Percentiles rank a stretch among this genome's conserved stretches.
phyloP scores from a whole-genome alignment of 1,284 basidiomycete species.

The Vanrija sp. region DNA sequence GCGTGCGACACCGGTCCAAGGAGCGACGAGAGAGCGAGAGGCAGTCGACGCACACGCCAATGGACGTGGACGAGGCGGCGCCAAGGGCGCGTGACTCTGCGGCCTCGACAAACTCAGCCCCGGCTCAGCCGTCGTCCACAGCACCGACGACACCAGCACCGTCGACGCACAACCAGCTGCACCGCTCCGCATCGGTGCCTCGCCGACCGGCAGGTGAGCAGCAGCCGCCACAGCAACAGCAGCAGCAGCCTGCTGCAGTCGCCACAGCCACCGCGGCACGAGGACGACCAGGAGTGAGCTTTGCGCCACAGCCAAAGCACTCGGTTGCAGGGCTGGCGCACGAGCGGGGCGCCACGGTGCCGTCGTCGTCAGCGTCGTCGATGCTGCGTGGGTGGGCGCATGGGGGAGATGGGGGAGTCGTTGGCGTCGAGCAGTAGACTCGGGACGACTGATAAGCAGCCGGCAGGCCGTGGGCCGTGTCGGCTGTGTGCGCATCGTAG shows the following conservation, averaged over 20 bases:
- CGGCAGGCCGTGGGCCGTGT: too few relatives aligned
- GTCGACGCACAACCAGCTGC: background rate
- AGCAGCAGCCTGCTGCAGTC: background rate
- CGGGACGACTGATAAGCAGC: too few relatives aligned
- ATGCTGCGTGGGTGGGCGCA: background rate
- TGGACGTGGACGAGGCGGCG: background rate
- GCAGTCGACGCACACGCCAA: background rate
- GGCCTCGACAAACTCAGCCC: background rate
- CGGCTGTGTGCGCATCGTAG: too few relatives aligned
- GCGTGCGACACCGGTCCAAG: background rate
- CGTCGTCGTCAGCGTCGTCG: background rate
- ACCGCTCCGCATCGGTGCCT: background rate
- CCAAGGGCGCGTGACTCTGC: background rate
- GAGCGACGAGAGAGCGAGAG: background rate
- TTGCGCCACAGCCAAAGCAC: background rate
- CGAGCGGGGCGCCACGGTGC: background rate
- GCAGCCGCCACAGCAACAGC: background rate
- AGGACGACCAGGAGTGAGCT: constrained; percentile 1
- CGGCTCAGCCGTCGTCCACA: background rate
- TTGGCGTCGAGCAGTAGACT: background rate
- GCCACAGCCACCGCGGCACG: background rate
- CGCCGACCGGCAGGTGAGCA: background rate
- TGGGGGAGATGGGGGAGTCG: background rate
- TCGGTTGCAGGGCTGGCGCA: background rate
- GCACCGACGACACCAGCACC: background rate